These are phyloP conservation scores for Leishmania arabica DNA, from an alignment of 208 protist genomes.

Conservation along the genomic window DNA sequence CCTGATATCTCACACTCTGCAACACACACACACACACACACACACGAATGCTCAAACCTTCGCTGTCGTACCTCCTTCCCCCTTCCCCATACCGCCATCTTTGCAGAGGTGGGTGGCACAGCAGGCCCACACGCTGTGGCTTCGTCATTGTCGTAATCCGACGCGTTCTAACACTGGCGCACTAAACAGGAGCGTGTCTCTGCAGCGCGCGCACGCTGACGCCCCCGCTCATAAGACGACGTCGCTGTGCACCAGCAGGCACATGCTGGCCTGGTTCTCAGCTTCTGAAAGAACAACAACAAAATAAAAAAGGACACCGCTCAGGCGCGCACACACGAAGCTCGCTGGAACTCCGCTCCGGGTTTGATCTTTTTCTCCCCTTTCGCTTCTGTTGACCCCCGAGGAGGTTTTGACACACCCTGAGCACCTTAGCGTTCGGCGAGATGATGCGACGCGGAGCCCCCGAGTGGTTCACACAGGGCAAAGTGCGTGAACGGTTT, in stretches of 20 bases:
- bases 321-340: background rate
- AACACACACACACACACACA: background rate
- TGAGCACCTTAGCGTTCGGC: background rate
- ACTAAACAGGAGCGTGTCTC: background rate
- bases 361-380: background rate
- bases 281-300: no score
- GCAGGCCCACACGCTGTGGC: background rate
- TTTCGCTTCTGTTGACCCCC: background rate
- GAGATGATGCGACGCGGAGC: conserved; percentile 75
- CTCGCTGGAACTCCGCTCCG: background rate
- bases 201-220: background rate
- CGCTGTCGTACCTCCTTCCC: background rate
- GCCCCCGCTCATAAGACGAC: background rate
- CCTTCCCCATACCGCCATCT: background rate
- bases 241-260: background rate
- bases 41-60: background rate
- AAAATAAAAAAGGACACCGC: background rate
- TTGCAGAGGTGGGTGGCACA: background rate
- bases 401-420: background rate
- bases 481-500: conserved; percentile 78
- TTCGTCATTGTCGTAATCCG: background rate
- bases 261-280: background rate
- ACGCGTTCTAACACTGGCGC: background rate
- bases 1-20: background rate
- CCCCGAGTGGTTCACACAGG: conserved; percentile 85